phyloP scores from a whole-genome alignment of 192 early-diverging fungal genomes.

The Gryganskiella cystojenkinii region DNA sequence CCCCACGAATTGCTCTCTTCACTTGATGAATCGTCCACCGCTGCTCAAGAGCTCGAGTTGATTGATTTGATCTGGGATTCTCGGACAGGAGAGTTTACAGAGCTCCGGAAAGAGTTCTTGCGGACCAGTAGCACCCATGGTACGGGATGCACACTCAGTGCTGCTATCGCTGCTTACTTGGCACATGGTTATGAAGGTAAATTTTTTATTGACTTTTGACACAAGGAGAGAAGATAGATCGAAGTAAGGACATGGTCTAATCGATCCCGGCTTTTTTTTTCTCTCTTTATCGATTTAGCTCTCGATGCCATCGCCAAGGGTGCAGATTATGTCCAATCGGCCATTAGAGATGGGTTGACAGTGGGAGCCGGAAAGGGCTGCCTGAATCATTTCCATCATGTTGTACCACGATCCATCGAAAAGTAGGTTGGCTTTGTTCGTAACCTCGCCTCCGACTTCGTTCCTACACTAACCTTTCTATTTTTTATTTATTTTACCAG shows the following conservation, averaged over 20 bases:
- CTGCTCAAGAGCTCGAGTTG: slow-evolving; percentile 41
- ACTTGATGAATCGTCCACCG: slow-evolving; percentile 25
- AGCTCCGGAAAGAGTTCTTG: slow-evolving; percentile 68
- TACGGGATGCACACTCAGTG: slow-evolving; percentile 87
- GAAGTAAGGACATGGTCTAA: background rate
- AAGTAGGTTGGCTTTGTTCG: slow-evolving; percentile 33
- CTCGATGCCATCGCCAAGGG: slow-evolving; percentile 64
- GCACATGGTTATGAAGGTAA: slow-evolving; percentile 65
- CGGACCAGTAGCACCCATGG: slow-evolving; percentile 83
- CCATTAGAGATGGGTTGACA: slow-evolving; percentile 66
- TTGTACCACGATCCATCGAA: slow-evolving; percentile 54
- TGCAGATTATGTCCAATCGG: slow-evolving; percentile 71
- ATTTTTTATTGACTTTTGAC: background rate
- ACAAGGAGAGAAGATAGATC: background rate
- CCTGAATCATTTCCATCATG: slow-evolving; percentile 77
- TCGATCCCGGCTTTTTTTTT: background rate
- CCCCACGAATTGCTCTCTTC: slow-evolving; percentile 19
- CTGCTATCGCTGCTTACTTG: slow-evolving; percentile 81
- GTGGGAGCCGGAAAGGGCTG: slow-evolving; percentile 81
- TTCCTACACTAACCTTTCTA: background rate
- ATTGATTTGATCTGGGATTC: slow-evolving; percentile 75
- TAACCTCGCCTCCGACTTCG: background rate
- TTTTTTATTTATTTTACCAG: slow-evolving; percentile 15
- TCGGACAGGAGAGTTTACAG: slow-evolving; percentile 45
- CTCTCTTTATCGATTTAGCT: slow-evolving; percentile 48